Evolutionary conservation across 2,329 filamentous ascomycete genomes (phyloP).

Genomic region (Aspergillus felis): DNA sequence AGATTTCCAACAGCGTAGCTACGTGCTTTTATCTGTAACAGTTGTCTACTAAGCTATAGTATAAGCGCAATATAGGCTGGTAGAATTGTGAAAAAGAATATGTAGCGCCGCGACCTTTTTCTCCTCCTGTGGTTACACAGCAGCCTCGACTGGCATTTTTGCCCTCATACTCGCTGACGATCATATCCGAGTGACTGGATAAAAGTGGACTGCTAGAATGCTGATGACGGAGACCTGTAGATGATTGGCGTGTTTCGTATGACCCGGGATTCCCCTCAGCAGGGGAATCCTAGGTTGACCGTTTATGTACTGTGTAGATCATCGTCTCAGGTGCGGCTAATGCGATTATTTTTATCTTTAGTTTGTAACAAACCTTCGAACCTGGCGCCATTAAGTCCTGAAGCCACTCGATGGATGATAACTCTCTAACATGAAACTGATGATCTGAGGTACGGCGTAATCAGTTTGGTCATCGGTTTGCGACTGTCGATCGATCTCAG

Average conservation of each 20-base stretch:
- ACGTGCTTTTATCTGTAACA: background rate
- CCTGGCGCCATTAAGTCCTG: background rate
- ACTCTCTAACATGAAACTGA: background rate
- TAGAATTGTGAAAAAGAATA: background rate
- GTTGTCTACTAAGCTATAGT: background rate
- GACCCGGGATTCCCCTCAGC: background rate
- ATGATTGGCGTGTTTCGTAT: background rate
- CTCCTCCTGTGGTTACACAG: background rate
- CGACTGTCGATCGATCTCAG: conserved; percentile 1
- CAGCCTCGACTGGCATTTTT: background rate
- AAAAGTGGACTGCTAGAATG: background rate
- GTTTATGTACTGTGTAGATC: background rate
- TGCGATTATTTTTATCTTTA: background rate
- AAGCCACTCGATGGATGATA: background rate
- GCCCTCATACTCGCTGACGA: background rate
- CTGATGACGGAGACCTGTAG: background rate
- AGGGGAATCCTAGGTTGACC: background rate
- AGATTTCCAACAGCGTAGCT: background rate
- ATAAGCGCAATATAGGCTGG: background rate
- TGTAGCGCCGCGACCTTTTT: background rate
- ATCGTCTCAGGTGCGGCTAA: background rate
- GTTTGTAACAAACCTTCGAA: background rate
- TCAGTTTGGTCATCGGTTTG: background rate
- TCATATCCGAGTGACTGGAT: background rate
- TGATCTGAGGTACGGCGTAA: background rate